Percentiles rank a stretch among this genome's conserved stretches.
Conservation (phyloP, 176 grass and related monocot species). For the Tillandsia leiboldiana region DNA sequence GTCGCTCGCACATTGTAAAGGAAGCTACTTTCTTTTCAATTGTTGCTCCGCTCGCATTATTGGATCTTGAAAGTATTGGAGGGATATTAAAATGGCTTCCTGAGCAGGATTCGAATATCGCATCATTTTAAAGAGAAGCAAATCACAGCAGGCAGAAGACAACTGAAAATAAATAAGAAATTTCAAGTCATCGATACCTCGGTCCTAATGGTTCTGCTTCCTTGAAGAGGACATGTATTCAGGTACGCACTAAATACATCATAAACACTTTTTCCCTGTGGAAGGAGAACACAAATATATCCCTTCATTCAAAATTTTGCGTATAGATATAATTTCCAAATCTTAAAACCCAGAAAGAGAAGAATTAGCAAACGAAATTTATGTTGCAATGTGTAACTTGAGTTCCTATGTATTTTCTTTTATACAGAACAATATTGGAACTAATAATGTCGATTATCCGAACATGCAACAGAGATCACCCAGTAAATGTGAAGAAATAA, state of each 20-base stretch:
- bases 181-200: constrained; percentile 41
- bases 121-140: constrained; percentile 17
- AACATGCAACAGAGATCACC: no score
- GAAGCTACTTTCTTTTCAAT: not conserved
- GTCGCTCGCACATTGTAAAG: not conserved
- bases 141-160: constrained; percentile 9
- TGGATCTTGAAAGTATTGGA: constrained; percentile 75
- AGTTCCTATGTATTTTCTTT: no score
- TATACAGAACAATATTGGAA: no score
- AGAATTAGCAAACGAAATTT: no score
- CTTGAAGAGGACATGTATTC: constrained; percentile 90
- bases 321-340: not conserved
- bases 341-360: no score
- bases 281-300: constrained; percentile 9
- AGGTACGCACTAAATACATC: constrained; percentile 79
- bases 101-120: constrained; percentile 19
- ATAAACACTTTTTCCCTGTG: constrained; percentile 47
- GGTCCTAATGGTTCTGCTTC: constrained; percentile 98
- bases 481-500: no score
- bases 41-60: constrained; percentile 37
- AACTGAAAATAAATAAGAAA: constrained; percentile 3
- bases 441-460: not conserved
- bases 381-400: no score
- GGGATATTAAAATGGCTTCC: constrained; percentile 88
- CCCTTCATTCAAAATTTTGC: not conserved